phyloP scores from a whole-genome alignment of 306 rosid genomes.

The Castanea crenata region DNA sequence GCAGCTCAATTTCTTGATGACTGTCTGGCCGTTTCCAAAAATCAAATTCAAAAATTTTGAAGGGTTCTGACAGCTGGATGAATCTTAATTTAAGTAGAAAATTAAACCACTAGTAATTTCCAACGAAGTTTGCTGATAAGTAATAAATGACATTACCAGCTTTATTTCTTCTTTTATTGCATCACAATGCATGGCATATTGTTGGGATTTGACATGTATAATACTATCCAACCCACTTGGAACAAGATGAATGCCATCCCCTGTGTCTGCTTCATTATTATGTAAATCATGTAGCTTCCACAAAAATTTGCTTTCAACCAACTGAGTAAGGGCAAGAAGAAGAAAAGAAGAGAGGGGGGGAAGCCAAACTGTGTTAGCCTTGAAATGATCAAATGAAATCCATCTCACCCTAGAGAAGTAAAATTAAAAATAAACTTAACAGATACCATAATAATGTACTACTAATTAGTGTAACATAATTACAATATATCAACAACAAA shows the following conservation, averaged over 20 bases:
- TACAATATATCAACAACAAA: too few species aligned
- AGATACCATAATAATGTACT: not conserved
- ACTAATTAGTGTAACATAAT: not conserved
- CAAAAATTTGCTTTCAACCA: slow-evolving; percentile 77
- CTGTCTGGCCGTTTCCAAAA: slow-evolving; percentile 98
- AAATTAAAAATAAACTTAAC: not conserved
- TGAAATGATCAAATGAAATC: not conserved
- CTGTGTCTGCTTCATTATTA: slow-evolving; percentile 47
- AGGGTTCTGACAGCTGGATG: slow-evolving; percentile 97
- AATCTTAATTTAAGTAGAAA: slow-evolving; percentile 48
- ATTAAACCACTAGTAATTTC: slow-evolving; percentile 25
- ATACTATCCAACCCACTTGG: slow-evolving; percentile 47
- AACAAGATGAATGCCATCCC: slow-evolving; percentile 67
- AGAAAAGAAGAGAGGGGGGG: not conserved
- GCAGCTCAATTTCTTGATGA: slow-evolving; percentile 55
- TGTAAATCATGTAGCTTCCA: slow-evolving; percentile 76
- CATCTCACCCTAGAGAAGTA: not conserved
- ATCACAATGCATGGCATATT: slow-evolving; percentile 74
- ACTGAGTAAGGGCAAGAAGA: slow-evolving; percentile 39
- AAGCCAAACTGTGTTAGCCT: slow-evolving; percentile 9
- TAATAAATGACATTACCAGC: slow-evolving; percentile 44
- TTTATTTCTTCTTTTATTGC: slow-evolving; percentile 62
- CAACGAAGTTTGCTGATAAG: slow-evolving; percentile 16
- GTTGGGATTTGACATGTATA: slow-evolving; percentile 58
- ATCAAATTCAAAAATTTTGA: slow-evolving; percentile 96